A percentile compares a stretch with the other conserved stretches of the same genome.
Evolutionary conservation across 129 eudicot species (phyloP).

Genomic region (Artemisia argyi): DNA sequence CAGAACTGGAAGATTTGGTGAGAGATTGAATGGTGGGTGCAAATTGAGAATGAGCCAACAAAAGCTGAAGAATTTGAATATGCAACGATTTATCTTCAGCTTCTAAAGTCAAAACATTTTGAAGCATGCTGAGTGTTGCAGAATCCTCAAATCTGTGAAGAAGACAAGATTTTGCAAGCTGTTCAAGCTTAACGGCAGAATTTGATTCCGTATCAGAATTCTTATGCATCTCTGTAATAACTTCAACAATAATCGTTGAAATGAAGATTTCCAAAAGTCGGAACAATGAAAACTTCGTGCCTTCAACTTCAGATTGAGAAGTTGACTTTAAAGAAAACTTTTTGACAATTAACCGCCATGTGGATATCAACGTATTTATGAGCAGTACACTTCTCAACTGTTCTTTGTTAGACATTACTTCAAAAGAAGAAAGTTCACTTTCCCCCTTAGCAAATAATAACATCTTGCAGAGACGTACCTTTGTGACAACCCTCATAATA

Average conservation of each 20-base stretch:
- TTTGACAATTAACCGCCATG: slow-evolving; percentile 68
- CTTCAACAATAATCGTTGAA: slow-evolving; percentile 40
- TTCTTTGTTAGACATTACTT: slow-evolving; percentile 32
- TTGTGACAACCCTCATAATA: slow-evolving; percentile 50
- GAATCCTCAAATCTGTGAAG: slow-evolving; percentile 78
- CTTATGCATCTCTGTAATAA: slow-evolving; percentile 45
- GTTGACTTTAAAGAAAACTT: slow-evolving; percentile 36
- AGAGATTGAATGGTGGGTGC: slow-evolving; percentile 45
- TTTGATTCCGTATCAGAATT: slow-evolving; percentile 30
- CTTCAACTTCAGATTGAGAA: slow-evolving; percentile 22
- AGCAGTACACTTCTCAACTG: slow-evolving; percentile 39
- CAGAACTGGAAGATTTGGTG: slow-evolving; percentile 29
- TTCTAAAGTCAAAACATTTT: slow-evolving; percentile 39
- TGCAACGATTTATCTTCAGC: slow-evolving; percentile 47
- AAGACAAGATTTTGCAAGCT: slow-evolving; percentile 62
- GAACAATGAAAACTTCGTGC: slow-evolving; percentile 36
- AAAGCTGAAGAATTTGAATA: slow-evolving; percentile 52
- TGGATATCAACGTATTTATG: slow-evolving; percentile 47
- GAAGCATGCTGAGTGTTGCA: slow-evolving; percentile 52
- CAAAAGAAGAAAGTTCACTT: slow-evolving; percentile 16
- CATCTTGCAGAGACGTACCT: slow-evolving; percentile 61
- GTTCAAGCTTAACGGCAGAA: slow-evolving; percentile 55
- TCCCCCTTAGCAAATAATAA: slow-evolving; percentile 29
- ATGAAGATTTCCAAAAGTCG: slow-evolving; percentile 65
- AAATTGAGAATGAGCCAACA: slow-evolving; percentile 80